A percentile compares a stretch with the other conserved stretches of the same genome.
phyloP scores from a whole-genome alignment of 2,329 filamentous ascomycete genomes.

The Lachnellula hyalina region DNA sequence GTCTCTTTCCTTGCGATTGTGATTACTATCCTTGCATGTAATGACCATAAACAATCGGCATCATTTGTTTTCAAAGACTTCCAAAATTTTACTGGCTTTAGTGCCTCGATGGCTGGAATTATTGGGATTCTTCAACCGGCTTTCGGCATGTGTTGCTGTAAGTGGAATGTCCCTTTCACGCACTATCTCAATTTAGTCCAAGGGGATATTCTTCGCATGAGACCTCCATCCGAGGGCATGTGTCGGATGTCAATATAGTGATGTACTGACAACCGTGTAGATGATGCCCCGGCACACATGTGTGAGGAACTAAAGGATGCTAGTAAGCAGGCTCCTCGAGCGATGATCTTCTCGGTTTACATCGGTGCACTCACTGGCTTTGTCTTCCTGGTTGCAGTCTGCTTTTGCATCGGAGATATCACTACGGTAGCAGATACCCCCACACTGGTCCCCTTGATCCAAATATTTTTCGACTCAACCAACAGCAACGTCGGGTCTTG shows the following conservation, averaged over 20 bases:
- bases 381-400: slow-evolving; percentile 42
- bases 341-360: slow-evolving; percentile 42
- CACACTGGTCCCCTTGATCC: slow-evolving; percentile 44
- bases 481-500: slow-evolving; percentile 40
- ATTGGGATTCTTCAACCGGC: slow-evolving; percentile 49
- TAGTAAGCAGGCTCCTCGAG: slow-evolving; percentile 43
- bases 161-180: slow-evolving; percentile 6
- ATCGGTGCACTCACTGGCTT: slow-evolving; percentile 45
- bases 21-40: slow-evolving; percentile 47
- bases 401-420: slow-evolving; percentile 48
- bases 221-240: too few relatives aligned
- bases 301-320: slow-evolving; percentile 50
- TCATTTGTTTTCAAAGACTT: slow-evolving; percentile 51
- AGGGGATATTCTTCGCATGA: too few relatives aligned
- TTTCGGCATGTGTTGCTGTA: slow-evolving; percentile 48
- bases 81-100: slow-evolving; percentile 49
- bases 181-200: neutral
- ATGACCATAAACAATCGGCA: slow-evolving; percentile 47
- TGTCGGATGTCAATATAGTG: too few relatives aligned
- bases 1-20: slow-evolving; percentile 46
- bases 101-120: slow-evolving; percentile 44
- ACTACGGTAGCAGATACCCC: slow-evolving; percentile 35
- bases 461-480: slow-evolving; percentile 46
- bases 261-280: slow-evolving; percentile 28
- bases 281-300: slow-evolving; percentile 44